These are phyloP conservation scores for Cystobasidium onofrii DNA, from an alignment of 768 basidiomycete species.

Conservation along the genomic window DNA sequence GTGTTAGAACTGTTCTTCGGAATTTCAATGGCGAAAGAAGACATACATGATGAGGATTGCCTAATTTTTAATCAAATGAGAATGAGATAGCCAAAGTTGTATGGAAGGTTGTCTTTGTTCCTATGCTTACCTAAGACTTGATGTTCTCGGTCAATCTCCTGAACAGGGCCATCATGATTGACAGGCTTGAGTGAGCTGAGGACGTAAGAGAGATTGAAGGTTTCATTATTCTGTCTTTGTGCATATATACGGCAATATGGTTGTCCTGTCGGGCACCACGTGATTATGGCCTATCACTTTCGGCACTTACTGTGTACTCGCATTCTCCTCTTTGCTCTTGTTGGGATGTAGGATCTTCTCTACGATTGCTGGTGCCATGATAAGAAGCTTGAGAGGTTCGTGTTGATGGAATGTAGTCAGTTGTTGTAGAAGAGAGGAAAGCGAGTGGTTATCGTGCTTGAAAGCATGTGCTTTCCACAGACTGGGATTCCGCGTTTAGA, in stretches of 20 bases:
- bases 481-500: neutral
- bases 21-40: too few relatives aligned
- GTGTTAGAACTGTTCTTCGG: too few relatives aligned
- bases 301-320: neutral
- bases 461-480: neutral
- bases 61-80: too few relatives aligned
- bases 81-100: too few relatives aligned
- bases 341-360: neutral
- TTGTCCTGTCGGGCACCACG: too few relatives aligned
- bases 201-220: neutral
- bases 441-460: neutral
- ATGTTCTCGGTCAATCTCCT: neutral
- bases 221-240: neutral
- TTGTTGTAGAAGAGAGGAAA: too few relatives aligned
- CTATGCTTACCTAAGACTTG: constrained; percentile 2
- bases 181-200: neutral
- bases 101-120: too few relatives aligned
- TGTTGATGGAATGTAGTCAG: neutral
- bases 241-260: too few relatives aligned
- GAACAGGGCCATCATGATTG: neutral
- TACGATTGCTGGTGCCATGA: neutral
- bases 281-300: neutral
- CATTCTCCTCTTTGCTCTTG: constrained; percentile 12
- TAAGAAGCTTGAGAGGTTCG: neutral
- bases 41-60: constrained; percentile 16